Evolutionary conservation across 1,284 basidiomycete genomes (phyloP).

Genomic region (Sparassis latifolia): DNA sequence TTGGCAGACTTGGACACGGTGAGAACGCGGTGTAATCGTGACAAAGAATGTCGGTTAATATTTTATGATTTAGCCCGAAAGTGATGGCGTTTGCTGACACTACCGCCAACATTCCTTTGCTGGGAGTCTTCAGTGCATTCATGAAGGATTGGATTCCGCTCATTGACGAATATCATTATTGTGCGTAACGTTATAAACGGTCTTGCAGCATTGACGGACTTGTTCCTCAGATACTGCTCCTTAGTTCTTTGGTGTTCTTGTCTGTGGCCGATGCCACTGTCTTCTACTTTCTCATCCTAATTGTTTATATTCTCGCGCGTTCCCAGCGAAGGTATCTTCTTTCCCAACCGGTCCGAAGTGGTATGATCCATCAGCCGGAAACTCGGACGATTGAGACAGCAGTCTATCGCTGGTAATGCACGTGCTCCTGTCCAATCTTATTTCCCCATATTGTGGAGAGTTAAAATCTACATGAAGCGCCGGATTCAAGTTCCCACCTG

Average conservation of each 20-base stretch:
- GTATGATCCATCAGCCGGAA: too few relatives aligned
- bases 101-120: conserved; percentile 59
- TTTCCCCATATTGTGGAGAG: too few relatives aligned
- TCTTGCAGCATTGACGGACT: not conserved
- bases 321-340: too few relatives aligned
- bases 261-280: too few relatives aligned
- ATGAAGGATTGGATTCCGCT: conserved; percentile 88
- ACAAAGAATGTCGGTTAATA: not conserved
- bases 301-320: too few relatives aligned
- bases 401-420: too few relatives aligned
- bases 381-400: too few relatives aligned
- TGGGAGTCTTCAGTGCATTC: conserved; percentile 73
- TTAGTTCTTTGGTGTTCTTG: conserved; percentile 13
- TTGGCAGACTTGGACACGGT: conserved; percentile 85
- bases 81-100: conserved; percentile 55
- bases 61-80: conserved; percentile 53
- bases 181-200: conserved; percentile 42
- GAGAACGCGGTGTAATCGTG: conserved; percentile 15
- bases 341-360: too few relatives aligned
- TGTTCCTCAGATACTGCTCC: conserved; percentile 31
- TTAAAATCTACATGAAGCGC: too few relatives aligned
- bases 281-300: too few relatives aligned
- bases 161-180: conserved; percentile 95
- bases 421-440: too few relatives aligned
- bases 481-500: too few relatives aligned